Percentiles rank a stretch among this genome's conserved stretches.
Conservation (phyloP, 23 red algal genomes). For the Chondrus crispus region DNA sequence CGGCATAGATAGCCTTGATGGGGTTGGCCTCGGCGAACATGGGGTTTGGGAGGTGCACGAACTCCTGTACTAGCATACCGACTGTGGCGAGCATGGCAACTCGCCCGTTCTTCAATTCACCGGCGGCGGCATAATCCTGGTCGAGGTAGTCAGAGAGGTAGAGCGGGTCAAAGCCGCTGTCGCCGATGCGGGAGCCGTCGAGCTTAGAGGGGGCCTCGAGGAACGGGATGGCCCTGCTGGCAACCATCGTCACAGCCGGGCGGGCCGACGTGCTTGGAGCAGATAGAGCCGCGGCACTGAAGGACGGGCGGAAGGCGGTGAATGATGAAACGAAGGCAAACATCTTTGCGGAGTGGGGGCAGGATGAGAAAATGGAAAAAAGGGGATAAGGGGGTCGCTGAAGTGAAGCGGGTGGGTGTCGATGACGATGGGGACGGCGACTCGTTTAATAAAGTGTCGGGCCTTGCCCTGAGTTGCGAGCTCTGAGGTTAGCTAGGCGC, state of each 20-base stretch:
- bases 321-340: slow-evolving; percentile 50
- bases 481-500: too few species aligned
- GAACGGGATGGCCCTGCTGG: slow-evolving; percentile 77
- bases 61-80: slow-evolving; percentile 74
- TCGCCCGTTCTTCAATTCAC: slow-evolving; percentile 76
- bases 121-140: slow-evolving; percentile 65
- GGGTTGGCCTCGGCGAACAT: slow-evolving; percentile 74
- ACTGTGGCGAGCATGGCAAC: slow-evolving; percentile 85
- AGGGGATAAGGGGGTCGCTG: too few species aligned
- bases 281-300: slow-evolving; percentile 15
- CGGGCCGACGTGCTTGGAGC: neutral
- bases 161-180: slow-evolving; percentile 82
- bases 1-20: slow-evolving; percentile 79
- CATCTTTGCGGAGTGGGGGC: neutral
- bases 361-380: neutral
- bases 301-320: slow-evolving; percentile 37
- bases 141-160: slow-evolving; percentile 78
- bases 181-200: slow-evolving; percentile 33
- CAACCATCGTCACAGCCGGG: slow-evolving; percentile 57
- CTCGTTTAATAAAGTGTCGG: too few species aligned
- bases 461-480: too few species aligned
- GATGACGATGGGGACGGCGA: too few species aligned
- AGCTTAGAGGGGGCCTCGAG: slow-evolving; percentile 83
- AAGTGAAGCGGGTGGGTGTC: too few species aligned
- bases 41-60: slow-evolving; percentile 81